Percentiles rank a stretch among this genome's conserved stretches.
Evolutionary conservation across 768 basidiomycete species (phyloP).

Genomic region (Pisolithus microcarpus): DNA sequence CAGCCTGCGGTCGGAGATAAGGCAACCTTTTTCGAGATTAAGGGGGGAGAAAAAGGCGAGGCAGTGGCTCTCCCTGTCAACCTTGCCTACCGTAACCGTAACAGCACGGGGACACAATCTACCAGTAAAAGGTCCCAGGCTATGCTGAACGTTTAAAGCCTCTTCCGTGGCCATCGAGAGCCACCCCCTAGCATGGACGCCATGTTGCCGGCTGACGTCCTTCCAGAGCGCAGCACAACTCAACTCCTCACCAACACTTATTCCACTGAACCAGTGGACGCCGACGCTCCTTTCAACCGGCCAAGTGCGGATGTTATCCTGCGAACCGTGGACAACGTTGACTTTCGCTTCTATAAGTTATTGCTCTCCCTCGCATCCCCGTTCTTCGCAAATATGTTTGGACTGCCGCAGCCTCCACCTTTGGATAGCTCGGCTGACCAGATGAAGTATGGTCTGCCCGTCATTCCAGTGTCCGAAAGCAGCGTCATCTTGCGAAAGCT

Average conservation of each 20-base stretch:
- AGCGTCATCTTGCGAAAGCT: constrained; percentile 34
- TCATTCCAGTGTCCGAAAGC: constrained; percentile 45
- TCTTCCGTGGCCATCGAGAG: too few species aligned
- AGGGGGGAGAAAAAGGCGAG: too few species aligned
- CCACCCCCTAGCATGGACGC: too few species aligned
- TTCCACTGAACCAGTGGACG: constrained; percentile 17
- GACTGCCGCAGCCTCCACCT: constrained; percentile 37
- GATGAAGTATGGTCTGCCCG: constrained; percentile 30
- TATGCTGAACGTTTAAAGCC: too few species aligned
- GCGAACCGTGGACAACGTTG: constrained; percentile 44
- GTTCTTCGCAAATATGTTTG: constrained; percentile 51
- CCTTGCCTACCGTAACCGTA: too few species aligned
- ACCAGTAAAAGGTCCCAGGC: too few species aligned
- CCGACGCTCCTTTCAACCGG: constrained; percentile 40
- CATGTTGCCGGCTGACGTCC: neutral
- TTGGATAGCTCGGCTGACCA: constrained; percentile 22
- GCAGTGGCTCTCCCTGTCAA: too few species aligned
- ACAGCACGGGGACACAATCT: too few species aligned
- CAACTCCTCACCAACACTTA: constrained; percentile 2
- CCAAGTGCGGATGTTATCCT: constrained; percentile 47
- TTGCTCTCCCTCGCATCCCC: constrained; percentile 51
- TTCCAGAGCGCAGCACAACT: constrained; percentile 2
- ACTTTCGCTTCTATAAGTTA: constrained; percentile 48
- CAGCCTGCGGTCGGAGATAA: too few species aligned
- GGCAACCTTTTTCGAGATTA: too few species aligned